phyloP scores from a whole-genome alignment of 83 land plant genomes.

The Larix sibirica region DNA sequence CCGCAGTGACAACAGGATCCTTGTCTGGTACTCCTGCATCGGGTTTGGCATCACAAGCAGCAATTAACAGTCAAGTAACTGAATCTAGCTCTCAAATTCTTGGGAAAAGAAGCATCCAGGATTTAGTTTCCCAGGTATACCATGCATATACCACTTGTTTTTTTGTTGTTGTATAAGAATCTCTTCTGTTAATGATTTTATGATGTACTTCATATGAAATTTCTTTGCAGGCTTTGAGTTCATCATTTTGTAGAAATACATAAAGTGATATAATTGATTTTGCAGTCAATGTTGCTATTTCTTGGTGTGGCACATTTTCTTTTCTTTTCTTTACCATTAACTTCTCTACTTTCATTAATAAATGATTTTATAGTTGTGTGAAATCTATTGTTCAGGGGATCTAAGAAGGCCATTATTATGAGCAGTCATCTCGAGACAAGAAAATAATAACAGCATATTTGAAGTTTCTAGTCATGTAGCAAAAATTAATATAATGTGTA shows the following conservation, averaged over 20 bases:
- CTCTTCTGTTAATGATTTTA: not conserved
- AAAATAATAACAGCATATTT: not conserved
- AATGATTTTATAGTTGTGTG: not conserved
- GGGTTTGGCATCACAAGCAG: slow-evolving; percentile 40
- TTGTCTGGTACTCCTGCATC: slow-evolving; percentile 46
- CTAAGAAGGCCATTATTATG: not conserved
- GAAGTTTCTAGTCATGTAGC: not conserved
- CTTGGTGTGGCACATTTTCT: not conserved
- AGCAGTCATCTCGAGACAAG: not conserved
- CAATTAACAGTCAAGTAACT: slow-evolving; percentile 56
- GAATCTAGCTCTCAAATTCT: slow-evolving; percentile 55
- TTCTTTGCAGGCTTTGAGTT: not conserved
- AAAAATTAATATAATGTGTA: not conserved
- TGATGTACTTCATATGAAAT: not conserved
- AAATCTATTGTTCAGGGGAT: not conserved
- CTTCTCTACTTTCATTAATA: no score
- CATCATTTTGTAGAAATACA: not conserved
- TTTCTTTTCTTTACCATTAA: not conserved
- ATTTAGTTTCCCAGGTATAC: slow-evolving; percentile 65
- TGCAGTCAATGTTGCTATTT: not conserved
- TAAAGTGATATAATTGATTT: not conserved
- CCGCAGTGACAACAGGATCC: slow-evolving; percentile 42
- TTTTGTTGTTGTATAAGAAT: not conserved
- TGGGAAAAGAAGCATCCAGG: slow-evolving; percentile 72
- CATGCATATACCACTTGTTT: not conserved